These are phyloP conservation scores for Lachancea meyersii DNA, from an alignment of 805 yeast species.

Conservation along the genomic window DNA sequence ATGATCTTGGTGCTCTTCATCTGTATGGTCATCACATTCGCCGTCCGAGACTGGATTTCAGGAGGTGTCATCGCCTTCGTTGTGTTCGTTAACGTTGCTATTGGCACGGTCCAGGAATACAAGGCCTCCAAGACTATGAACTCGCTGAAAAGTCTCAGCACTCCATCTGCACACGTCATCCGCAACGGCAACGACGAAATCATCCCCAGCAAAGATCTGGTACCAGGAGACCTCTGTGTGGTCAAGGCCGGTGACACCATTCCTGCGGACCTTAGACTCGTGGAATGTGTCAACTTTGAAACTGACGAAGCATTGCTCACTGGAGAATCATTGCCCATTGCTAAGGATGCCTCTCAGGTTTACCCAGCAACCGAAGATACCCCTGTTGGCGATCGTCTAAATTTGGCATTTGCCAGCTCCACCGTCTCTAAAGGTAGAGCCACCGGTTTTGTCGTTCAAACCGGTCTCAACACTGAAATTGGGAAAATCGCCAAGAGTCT, in stretches of 20 bases:
- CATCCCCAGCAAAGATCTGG: slow-evolving; percentile 75
- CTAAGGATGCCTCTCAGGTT: slow-evolving; percentile 48
- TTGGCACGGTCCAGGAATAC: slow-evolving; percentile 94
- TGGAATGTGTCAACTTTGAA: slow-evolving; percentile 67
- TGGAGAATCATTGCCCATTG: slow-evolving; percentile 87
- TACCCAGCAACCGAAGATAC: slow-evolving; percentile 29
- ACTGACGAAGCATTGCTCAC: slow-evolving; percentile 92
- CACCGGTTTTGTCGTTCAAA: slow-evolving; percentile 85
- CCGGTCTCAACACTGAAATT: slow-evolving; percentile 84
- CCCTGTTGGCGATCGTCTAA: slow-evolving; percentile 61
- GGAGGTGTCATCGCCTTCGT: slow-evolving; percentile 90
- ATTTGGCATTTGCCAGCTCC: slow-evolving; percentile 93
- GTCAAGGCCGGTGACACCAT: slow-evolving; percentile 90
- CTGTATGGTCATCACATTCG: slow-evolving; percentile 76
- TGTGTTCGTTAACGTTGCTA: slow-evolving; percentile 82
- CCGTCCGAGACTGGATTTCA: slow-evolving; percentile 92
- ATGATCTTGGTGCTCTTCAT: slow-evolving; percentile 81
- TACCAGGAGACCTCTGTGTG: slow-evolving; percentile 91
- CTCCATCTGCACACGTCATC: slow-evolving; percentile 86
- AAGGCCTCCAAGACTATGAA: slow-evolving; percentile 90
- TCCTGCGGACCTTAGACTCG: slow-evolving; percentile 88
- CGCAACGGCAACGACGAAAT: slow-evolving; percentile 69
- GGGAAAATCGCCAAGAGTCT: slow-evolving; percentile 92
- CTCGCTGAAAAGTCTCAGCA: slow-evolving; percentile 86
- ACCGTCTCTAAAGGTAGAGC: slow-evolving; percentile 94